phyloP scores from a whole-genome alignment of 108 stramenopile genomes.

The Parietichytrium sp. region DNA sequence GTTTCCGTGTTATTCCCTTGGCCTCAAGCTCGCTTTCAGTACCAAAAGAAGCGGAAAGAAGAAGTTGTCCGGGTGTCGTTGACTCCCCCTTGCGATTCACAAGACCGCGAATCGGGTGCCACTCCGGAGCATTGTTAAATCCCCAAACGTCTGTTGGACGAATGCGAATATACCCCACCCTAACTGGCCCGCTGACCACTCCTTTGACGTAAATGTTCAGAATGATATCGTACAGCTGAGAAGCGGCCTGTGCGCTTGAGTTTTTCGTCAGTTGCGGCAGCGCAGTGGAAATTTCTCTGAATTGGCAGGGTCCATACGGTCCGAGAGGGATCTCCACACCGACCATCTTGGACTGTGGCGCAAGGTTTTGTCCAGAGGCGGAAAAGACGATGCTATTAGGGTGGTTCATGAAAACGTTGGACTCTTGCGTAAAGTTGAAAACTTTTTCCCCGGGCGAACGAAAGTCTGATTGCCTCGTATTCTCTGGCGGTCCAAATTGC shows the following conservation, averaged over 20 bases:
- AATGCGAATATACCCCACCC: not conserved
- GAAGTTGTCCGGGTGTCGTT: not conserved
- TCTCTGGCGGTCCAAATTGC: constrained; percentile 6
- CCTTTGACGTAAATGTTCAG: constrained; percentile 27
- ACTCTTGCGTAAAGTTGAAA: no score
- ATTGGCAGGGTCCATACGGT: no score
- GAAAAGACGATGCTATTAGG: no score
- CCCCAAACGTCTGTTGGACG: not conserved
- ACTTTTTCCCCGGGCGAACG: not conserved
- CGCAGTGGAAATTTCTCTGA: no score
- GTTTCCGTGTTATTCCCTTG: no score
- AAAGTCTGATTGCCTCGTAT: constrained; percentile 8
- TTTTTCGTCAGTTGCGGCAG: no score
- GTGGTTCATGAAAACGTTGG: no score
- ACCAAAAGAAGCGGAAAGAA: not conserved
- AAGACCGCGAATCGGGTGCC: not conserved
- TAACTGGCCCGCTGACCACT: not conserved
- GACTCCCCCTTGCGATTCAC: not conserved
- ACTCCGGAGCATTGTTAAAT: not conserved
- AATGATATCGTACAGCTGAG: not conserved
- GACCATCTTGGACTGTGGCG: no score
- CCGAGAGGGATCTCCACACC: no score
- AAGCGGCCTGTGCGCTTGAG: not conserved
- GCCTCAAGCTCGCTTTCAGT: not conserved
- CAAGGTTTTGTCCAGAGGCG: no score